A percentile compares a stretch with the other conserved stretches of the same genome.
Evolutionary conservation across 2,329 filamentous ascomycete species (phyloP).

Genomic region (Arthrobotrys megalospora): DNA sequence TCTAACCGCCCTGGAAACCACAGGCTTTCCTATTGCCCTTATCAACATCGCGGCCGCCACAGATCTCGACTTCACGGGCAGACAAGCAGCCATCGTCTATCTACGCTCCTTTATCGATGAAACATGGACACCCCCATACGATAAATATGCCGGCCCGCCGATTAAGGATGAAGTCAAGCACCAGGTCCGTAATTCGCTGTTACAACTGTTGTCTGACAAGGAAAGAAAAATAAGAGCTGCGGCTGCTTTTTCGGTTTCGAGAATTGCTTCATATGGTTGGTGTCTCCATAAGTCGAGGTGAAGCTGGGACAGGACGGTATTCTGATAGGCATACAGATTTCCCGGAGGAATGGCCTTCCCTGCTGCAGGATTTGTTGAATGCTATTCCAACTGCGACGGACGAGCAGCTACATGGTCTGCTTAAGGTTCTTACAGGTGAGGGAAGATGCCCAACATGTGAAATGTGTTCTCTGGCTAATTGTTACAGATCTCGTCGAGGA

Average conservation of each 20-base stretch:
- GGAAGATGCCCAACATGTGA: neutral
- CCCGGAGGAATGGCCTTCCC: constrained; percentile 92
- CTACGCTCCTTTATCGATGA: constrained; percentile 86
- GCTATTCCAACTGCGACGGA: constrained; percentile 83
- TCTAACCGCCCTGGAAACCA: constrained; percentile 5
- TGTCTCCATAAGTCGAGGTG: neutral
- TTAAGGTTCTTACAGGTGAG: constrained; percentile 79
- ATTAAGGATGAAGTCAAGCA: constrained; percentile 82
- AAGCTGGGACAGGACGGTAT: constrained; percentile 1
- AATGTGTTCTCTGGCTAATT: constrained; percentile 20
- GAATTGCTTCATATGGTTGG: constrained; percentile 79
- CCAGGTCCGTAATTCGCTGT: constrained; percentile 79
- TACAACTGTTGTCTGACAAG: constrained; percentile 81
- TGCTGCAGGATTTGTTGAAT: constrained; percentile 84
- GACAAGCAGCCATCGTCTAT: constrained; percentile 84
- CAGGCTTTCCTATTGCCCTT: constrained; percentile 82
- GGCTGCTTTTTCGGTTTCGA: constrained; percentile 91
- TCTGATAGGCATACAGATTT: constrained; percentile 76
- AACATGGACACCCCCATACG: constrained; percentile 84
- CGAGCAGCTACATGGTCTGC: constrained; percentile 85
- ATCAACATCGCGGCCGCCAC: constrained; percentile 84
- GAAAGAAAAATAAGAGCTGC: constrained; percentile 89
- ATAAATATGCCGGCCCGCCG: constrained; percentile 77
- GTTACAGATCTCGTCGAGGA: constrained; percentile 85
- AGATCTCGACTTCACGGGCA: constrained; percentile 80